These are phyloP conservation scores for Auxenochlorella pyrenoidosa DNA, from an alignment of 139 green algal genomes.

Conservation along the genomic window DNA sequence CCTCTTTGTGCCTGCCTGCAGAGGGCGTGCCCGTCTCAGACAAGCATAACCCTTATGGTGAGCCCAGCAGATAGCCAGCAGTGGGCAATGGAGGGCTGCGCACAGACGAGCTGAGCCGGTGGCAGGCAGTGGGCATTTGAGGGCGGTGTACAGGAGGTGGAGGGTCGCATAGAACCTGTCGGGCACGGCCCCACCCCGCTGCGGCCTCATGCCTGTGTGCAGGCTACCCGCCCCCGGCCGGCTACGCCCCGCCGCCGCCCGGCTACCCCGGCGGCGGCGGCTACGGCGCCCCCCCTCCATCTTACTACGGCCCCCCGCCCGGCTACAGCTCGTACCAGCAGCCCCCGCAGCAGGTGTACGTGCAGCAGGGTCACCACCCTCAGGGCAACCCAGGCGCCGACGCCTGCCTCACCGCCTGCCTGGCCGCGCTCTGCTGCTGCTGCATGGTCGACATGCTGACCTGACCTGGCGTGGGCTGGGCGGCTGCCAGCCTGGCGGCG, in stretches of 20 bases:
- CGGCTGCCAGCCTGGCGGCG: no score
- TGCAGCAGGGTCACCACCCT: constrained; percentile 13
- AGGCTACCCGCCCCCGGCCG: constrained; percentile 3
- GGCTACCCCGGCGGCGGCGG: constrained; percentile 1
- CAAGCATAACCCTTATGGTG: constrained; percentile 6
- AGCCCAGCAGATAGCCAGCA: not conserved
- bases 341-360: constrained; percentile 8
- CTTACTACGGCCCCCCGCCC: constrained; percentile 39
- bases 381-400: not conserved
- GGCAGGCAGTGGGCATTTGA: no score
- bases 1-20: not conserved
- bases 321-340: not conserved
- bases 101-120: not conserved
- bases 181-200: no score
- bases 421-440: constrained; percentile 27
- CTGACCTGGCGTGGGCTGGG: no score
- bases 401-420: constrained; percentile 14
- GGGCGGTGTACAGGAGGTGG: not conserved
- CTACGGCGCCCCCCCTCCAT: constrained; percentile 18
- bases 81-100: not conserved
- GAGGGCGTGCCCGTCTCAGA: constrained; percentile 7
- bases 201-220: not conserved
- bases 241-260: not conserved
- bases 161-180: no score
- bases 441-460: constrained; percentile 24